phyloP scores from a whole-genome alignment of 129 eudicot species.

The Scalesia atractyloides region DNA sequence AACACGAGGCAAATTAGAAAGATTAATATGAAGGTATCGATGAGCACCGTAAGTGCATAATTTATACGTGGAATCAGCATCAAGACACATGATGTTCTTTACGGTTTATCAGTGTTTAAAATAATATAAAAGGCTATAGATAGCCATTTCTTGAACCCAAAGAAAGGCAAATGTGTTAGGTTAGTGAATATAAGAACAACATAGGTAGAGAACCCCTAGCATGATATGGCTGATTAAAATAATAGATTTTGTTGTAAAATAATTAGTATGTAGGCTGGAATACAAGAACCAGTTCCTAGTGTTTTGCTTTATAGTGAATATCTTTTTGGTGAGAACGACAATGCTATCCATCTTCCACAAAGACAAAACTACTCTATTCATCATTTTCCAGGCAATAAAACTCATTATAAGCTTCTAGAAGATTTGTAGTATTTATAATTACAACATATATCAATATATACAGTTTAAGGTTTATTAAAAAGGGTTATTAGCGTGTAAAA shows the following conservation, averaged over 20 bases:
- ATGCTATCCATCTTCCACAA: not conserved
- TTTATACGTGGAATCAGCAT: not conserved
- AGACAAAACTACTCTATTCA: not conserved
- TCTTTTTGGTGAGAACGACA: not conserved
- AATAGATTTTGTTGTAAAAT: not conserved
- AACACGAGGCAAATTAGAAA: not conserved
- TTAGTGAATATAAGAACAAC: constrained; percentile 13
- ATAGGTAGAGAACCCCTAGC: not conserved
- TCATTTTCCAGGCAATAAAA: not conserved
- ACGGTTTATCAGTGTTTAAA: not conserved
- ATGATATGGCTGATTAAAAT: not conserved
- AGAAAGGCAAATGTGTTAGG: constrained; percentile 7
- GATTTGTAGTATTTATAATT: not conserved
- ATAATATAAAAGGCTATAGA: not conserved
- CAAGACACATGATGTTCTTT: not conserved
- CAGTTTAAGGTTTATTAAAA: too few species aligned
- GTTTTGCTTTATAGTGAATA: not conserved
- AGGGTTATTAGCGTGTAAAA: too few species aligned
- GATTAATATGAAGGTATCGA: not conserved
- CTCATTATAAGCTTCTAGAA: not conserved
- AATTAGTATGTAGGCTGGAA: not conserved
- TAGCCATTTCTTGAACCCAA: constrained; percentile 7
- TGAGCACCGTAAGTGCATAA: constrained; percentile 6
- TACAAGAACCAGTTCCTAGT: not conserved
- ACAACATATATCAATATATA: too few species aligned